A percentile compares a stretch with the other conserved stretches of the same genome.
Conservation (phyloP, 345 rosid genomes). For the Hibiscus syriacus region DNA sequence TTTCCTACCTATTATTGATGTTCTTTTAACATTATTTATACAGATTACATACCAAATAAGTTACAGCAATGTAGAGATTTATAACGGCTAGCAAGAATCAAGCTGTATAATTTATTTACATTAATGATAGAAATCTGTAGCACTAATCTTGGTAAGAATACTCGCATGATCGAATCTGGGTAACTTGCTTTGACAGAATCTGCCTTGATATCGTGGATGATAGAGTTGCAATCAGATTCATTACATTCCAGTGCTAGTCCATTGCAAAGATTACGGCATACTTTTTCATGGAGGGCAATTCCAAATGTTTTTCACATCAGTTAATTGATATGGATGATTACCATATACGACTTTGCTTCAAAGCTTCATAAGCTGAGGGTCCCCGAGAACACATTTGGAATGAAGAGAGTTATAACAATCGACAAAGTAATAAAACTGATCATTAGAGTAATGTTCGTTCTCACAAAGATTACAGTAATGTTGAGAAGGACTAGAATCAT, state of each 20-base stretch:
- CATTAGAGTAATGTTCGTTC: background rate
- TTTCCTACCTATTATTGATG: too few relatives aligned
- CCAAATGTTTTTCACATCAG: background rate
- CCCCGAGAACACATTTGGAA: background rate
- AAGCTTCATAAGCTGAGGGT: background rate
- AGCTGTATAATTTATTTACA: too few relatives aligned
- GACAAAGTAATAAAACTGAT: constrained; percentile 7
- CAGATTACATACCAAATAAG: too few relatives aligned
- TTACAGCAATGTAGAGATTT: too few relatives aligned
- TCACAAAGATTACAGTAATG: constrained; percentile 7
- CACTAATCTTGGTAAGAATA: too few relatives aligned
- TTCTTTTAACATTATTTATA: too few relatives aligned
- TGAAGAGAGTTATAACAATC: background rate
- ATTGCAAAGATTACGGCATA: background rate
- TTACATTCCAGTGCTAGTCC: background rate
- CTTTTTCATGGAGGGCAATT: background rate
- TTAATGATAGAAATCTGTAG: too few relatives aligned
- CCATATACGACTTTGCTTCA: accelerated
- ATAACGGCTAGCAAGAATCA: too few relatives aligned
- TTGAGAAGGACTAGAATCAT: background rate
- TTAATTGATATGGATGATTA: background rate
- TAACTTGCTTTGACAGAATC: too few relatives aligned
- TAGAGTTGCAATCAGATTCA: background rate
- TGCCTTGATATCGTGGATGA: too few relatives aligned
- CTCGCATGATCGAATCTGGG: too few relatives aligned